Percentiles rank a stretch among this genome's conserved stretches.
Evolutionary conservation across 2,329 filamentous ascomycete genomes (phyloP).

Genomic region (Aplosporella prunicola): DNA sequence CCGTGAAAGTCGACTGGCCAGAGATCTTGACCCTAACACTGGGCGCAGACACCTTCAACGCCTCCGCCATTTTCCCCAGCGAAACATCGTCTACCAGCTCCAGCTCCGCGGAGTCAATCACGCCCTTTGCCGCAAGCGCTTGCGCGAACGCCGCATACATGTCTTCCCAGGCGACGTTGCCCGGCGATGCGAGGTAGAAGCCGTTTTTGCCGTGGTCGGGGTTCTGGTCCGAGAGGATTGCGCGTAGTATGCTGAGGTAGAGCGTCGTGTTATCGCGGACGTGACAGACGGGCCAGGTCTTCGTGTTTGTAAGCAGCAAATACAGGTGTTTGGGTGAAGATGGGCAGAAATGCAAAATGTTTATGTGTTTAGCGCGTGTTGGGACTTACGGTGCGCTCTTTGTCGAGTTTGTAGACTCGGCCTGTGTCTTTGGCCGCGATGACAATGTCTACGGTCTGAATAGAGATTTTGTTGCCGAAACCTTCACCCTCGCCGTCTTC

Average conservation of each 20-base stretch:
- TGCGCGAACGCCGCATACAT: conserved; percentile 40
- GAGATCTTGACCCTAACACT: conserved; percentile 34
- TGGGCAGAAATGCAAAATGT: no score
- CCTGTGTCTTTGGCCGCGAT: conserved; percentile 33
- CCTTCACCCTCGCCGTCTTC: conserved; percentile 36
- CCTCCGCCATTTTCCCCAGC: conserved; percentile 35
- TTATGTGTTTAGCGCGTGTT: no score
- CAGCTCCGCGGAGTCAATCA: conserved; percentile 32
- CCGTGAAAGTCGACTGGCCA: conserved; percentile 38
- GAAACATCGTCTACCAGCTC: conserved; percentile 26
- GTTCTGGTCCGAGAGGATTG: conserved; percentile 33
- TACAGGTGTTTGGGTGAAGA: not conserved
- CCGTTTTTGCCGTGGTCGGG: conserved; percentile 35
- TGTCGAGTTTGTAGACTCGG: conserved; percentile 36
- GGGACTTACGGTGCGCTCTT: conserved; percentile 27
- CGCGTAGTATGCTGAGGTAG: conserved; percentile 38
- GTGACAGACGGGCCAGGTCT: conserved; percentile 47
- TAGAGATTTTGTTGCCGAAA: conserved; percentile 43
- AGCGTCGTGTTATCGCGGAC: conserved; percentile 38
- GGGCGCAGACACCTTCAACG: conserved; percentile 25
- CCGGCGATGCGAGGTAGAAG: conserved; percentile 43
- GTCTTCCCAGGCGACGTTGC: conserved; percentile 42
- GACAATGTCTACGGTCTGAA: conserved; percentile 43
- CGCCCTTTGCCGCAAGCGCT: conserved; percentile 30
- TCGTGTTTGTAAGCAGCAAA: not conserved